Conservation (phyloP, 192 early-diverging fungal genomes). For the Chytriomyces confervae region DNA sequence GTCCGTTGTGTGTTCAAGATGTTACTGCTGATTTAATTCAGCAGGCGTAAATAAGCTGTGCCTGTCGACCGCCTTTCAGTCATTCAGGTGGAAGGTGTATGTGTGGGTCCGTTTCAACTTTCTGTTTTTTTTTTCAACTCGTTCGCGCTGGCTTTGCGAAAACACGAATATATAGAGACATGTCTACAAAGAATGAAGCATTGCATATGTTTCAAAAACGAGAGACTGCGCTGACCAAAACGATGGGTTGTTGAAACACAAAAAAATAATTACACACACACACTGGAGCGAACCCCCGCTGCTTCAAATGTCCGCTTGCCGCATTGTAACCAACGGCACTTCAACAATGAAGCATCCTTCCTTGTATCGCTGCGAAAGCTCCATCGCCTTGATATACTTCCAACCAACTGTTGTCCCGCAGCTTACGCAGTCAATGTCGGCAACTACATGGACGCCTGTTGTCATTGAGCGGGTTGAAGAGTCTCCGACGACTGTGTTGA, state of each 20-base stretch:
- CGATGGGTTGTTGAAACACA: no score
- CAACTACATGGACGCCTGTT: conserved; percentile 76
- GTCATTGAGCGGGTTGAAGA: conserved; percentile 67
- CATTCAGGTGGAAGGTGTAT: no score
- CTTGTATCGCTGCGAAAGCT: conserved; percentile 71
- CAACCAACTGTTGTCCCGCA: conserved; percentile 49
- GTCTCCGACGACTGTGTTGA: conserved; percentile 65
- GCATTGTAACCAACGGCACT: conserved; percentile 52
- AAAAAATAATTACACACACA: no score
- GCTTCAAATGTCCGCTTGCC: neutral
- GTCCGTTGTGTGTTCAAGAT: conserved; percentile 68
- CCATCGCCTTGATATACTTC: conserved; percentile 61
- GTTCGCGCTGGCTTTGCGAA: no score
- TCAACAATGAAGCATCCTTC: conserved; percentile 80
- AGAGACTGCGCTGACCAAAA: no score
- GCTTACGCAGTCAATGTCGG: conserved; percentile 67
- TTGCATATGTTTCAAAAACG: no score
- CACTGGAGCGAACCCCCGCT: no score
- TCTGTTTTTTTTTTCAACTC: no score
- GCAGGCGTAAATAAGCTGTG: neutral
- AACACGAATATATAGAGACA: no score
- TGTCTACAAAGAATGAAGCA: no score
- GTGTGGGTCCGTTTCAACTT: no score
- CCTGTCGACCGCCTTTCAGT: no score
- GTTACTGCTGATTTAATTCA: neutral